phyloP scores from a whole-genome alignment of 2,329 filamentous ascomycete species.

The Colletotrichum scovillei region DNA sequence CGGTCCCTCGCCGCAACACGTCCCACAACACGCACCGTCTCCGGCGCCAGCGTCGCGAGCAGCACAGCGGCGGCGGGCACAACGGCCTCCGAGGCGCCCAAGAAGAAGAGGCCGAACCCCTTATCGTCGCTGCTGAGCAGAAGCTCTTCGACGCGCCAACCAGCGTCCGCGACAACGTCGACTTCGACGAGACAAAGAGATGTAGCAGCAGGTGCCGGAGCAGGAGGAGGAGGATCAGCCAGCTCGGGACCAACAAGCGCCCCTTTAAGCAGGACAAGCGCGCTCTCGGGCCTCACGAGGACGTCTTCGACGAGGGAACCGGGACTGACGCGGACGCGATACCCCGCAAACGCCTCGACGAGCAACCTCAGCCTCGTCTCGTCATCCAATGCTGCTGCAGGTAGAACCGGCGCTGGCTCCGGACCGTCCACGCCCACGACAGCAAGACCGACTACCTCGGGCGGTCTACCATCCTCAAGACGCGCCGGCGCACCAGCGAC shows the following conservation, averaged over 20 bases:
- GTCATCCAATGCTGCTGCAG: constrained; percentile 29
- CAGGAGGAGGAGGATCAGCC: background rate
- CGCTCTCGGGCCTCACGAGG: background rate
- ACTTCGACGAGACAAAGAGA: constrained; percentile 7
- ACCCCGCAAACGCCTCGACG: constrained; percentile 41
- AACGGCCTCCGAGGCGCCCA: constrained; percentile 30
- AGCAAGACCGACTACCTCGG: constrained; percentile 42
- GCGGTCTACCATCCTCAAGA: constrained; percentile 38
- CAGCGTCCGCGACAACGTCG: background rate
- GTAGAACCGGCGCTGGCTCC: constrained; percentile 9
- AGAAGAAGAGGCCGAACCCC: constrained; percentile 23
- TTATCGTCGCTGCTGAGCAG: constrained; percentile 15
- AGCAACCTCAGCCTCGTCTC: constrained; percentile 33
- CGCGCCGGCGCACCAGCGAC: constrained; percentile 14
- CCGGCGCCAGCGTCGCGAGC: constrained; percentile 15
- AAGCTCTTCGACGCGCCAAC: constrained; percentile 15
- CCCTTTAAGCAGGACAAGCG: background rate
- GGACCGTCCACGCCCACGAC: constrained; percentile 23
- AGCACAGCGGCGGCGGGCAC: background rate
- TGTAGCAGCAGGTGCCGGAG: background rate
- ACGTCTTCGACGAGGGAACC: constrained; percentile 20
- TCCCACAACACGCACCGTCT: constrained; percentile 29
- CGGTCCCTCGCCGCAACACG: constrained; percentile 4
- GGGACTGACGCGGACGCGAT: background rate
- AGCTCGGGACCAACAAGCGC: background rate